Conservation (phyloP, 345 rosid genomes). For the Salix exigua region DNA sequence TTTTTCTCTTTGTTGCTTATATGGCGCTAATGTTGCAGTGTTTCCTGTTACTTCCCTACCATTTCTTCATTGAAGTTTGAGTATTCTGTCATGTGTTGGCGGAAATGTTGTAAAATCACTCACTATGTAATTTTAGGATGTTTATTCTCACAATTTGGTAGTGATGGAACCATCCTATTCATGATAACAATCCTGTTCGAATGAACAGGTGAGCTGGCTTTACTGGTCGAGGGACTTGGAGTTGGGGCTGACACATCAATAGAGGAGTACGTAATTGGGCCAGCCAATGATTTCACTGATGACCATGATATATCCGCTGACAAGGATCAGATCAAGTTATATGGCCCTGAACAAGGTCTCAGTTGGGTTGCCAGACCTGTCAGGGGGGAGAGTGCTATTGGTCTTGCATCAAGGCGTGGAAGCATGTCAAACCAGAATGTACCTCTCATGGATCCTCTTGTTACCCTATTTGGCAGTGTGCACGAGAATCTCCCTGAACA, state of each 20-base stretch:
- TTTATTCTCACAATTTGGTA: neutral
- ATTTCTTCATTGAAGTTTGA: neutral
- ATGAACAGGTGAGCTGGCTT: slow-evolving; percentile 95
- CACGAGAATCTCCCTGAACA: slow-evolving; percentile 77
- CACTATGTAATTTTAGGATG: neutral
- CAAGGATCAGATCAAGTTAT: slow-evolving; percentile 76
- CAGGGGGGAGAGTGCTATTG: slow-evolving; percentile 58
- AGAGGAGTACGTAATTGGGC: slow-evolving; percentile 87
- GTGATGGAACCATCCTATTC: neutral
- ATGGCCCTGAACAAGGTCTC: slow-evolving; percentile 77
- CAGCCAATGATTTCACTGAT: slow-evolving; percentile 46
- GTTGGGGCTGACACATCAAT: slow-evolving; percentile 76
- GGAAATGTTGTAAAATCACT: slow-evolving; percentile 4
- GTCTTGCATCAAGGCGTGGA: slow-evolving; percentile 65
- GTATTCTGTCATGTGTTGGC: neutral
- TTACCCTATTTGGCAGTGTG: slow-evolving; percentile 77
- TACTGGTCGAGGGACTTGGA: slow-evolving; percentile 89
- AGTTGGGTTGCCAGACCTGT: slow-evolving; percentile 90
- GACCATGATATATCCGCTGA: slow-evolving; percentile 63
- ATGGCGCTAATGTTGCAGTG: neutral
- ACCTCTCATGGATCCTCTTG: slow-evolving; percentile 76
- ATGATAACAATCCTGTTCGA: slow-evolving; percentile 16
- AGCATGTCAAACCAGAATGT: slow-evolving; percentile 51
- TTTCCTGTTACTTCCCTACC: neutral
- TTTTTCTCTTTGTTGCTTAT: neutral